A percentile compares a stretch with the other conserved stretches of the same genome.
phyloP scores from a whole-genome alignment of 2,329 filamentous ascomycete genomes.

The Phaeosphaeriaceae sp. region DNA sequence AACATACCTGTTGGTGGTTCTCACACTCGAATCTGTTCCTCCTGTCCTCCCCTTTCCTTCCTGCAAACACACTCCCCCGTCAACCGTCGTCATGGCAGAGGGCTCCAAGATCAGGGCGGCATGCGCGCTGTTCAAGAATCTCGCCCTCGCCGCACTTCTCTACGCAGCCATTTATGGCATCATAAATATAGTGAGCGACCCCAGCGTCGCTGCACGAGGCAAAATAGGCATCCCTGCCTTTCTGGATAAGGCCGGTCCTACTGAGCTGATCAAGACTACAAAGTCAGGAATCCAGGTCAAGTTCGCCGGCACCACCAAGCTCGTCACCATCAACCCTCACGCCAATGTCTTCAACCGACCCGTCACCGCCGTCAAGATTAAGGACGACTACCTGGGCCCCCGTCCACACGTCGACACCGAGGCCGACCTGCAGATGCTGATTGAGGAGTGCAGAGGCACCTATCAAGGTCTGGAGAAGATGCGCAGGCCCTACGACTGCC shows the following conservation, averaged over 20 bases:
- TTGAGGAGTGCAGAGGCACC: conserved; percentile 61
- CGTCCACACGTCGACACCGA: conserved; percentile 61
- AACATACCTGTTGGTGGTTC: too few relatives aligned
- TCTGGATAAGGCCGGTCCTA: conserved; percentile 50
- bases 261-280: conserved; percentile 50
- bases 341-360: conserved; percentile 63
- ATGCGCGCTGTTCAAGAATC: conserved; percentile 51
- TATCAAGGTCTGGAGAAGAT: conserved; percentile 62
- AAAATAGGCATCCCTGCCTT: conserved; percentile 52
- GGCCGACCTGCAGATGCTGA: conserved; percentile 59
- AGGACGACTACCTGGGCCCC: conserved; percentile 60
- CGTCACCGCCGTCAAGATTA: conserved; percentile 56
- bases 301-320: conserved; percentile 49
- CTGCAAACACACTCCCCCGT: conserved; percentile 14
- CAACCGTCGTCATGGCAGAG: conserved; percentile 42
- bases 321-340: conserved; percentile 57
- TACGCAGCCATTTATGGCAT: conserved; percentile 52
- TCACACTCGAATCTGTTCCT: too few relatives aligned
- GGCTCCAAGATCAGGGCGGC: conserved; percentile 38
- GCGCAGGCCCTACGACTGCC: conserved; percentile 60
- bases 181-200: conserved; percentile 51
- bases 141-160: conserved; percentile 50
- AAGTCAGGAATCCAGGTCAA: conserved; percentile 52
- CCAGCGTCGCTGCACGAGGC: conserved; percentile 47
- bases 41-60: conserved; percentile 12